A percentile compares a stretch with the other conserved stretches of the same genome.
These are phyloP conservation scores for Fraxinus baroniana DNA, from an alignment of 305 asterid genomes.

Conservation along the genomic window DNA sequence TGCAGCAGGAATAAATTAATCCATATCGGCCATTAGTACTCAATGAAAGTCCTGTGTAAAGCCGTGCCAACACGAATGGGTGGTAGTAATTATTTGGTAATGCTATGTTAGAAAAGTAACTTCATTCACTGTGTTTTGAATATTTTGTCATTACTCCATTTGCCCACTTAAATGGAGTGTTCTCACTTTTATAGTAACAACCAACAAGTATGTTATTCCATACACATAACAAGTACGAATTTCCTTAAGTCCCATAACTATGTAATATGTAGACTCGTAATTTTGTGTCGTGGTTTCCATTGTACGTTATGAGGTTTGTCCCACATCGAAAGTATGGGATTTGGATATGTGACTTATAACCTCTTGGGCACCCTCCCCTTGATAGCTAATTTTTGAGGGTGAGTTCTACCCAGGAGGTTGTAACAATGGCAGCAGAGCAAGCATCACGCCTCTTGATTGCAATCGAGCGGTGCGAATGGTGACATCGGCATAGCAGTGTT, in stretches of 20 bases:
- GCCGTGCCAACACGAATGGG: neutral
- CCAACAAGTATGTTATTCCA: constrained; percentile 6
- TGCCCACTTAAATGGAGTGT: neutral
- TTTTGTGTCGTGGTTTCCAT: neutral
- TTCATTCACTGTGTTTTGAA: neutral
- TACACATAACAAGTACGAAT: neutral
- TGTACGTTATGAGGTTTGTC: too few species aligned
- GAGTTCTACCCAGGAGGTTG: too few species aligned
- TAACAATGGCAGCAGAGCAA: too few species aligned
- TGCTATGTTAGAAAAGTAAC: constrained; percentile 1
- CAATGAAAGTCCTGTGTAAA: neutral
- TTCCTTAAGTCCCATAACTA: constrained; percentile 3
- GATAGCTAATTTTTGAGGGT: too few species aligned
- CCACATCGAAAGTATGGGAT: too few species aligned
- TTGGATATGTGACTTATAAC: too few species aligned
- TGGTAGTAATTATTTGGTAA: neutral
- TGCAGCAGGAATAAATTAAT: neutral
- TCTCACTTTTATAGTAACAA: neutral
- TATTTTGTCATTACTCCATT: constrained; percentile 8
- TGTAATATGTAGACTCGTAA: neutral
- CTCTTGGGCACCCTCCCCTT: too few species aligned
- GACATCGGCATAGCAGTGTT: too few species aligned
- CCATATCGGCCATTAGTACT: neutral
- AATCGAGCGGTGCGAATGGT: too few species aligned
- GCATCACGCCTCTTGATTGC: too few species aligned